These are phyloP conservation scores for Cyclotella atomus DNA, from an alignment of 108 stramenopile species.

Conservation along the genomic window DNA sequence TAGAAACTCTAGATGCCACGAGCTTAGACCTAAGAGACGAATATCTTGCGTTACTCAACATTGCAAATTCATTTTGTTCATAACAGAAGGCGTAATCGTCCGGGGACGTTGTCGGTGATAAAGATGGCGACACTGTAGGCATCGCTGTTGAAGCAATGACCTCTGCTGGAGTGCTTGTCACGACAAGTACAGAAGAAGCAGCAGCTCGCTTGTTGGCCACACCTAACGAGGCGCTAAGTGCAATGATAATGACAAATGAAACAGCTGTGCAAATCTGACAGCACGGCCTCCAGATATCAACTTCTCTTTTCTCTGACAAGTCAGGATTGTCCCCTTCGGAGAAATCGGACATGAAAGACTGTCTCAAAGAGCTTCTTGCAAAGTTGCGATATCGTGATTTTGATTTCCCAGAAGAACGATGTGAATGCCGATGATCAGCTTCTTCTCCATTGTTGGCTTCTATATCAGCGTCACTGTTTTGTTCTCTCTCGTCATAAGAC, in stretches of 20 bases:
- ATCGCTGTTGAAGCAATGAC: neutral
- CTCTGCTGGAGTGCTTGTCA: neutral
- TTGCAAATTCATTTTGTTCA: slow-evolving; percentile 6
- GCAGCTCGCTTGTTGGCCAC: slow-evolving; percentile 11
- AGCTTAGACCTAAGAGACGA: slow-evolving; percentile 29
- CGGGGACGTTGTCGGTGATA: slow-evolving; percentile 18
- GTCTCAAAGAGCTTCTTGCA: neutral
- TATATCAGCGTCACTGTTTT: neutral
- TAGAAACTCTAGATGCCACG: slow-evolving; percentile 28
- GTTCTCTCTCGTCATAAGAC: too few relatives aligned
- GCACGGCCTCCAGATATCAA: slow-evolving; percentile 21
- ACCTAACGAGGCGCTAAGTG: slow-evolving; percentile 24
- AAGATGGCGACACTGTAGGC: slow-evolving; percentile 25
- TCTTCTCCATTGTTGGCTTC: neutral
- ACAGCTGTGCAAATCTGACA: slow-evolving; percentile 19
- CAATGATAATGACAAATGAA: slow-evolving; percentile 32
- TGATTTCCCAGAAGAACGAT: neutral
- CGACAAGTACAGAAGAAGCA: neutral
- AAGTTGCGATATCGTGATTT: neutral
- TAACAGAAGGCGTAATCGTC: slow-evolving; percentile 38
- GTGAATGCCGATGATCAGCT: neutral
- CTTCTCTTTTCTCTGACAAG: neutral
- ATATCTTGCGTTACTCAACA: slow-evolving; percentile 13
- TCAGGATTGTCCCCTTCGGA: neutral
- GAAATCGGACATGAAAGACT: neutral